These are phyloP conservation scores for Elaeagnus macrophylla DNA, from an alignment of 306 rosid genomes.

Conservation along the genomic window DNA sequence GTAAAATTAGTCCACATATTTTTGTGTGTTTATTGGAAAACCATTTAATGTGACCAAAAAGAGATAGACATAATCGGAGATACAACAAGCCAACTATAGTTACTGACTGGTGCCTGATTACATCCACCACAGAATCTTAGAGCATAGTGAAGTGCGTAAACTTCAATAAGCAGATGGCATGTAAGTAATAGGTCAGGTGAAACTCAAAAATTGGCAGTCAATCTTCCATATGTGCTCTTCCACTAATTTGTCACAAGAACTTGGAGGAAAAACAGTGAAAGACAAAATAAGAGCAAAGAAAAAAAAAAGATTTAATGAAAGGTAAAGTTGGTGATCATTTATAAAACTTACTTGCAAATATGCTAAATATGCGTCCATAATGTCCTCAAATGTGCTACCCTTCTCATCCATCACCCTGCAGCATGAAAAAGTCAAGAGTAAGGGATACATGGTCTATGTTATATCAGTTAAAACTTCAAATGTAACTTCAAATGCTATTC, in stretches of 20 bases:
- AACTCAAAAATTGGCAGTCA: neutral
- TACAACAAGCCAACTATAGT: neutral
- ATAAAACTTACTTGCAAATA: conserved; percentile 77
- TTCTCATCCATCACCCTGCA: conserved; percentile 46
- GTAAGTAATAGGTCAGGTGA: neutral
- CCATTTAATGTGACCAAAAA: neutral
- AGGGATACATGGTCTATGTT: conserved; percentile 1
- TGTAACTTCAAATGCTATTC: neutral
- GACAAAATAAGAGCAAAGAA: conserved; percentile 6
- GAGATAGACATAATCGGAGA: neutral
- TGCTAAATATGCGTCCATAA: conserved; percentile 83
- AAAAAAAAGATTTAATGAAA: neutral
- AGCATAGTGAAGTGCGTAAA: neutral
- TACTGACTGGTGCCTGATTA: neutral
- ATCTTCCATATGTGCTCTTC: neutral
- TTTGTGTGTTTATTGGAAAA: neutral
- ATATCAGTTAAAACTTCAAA: conserved; percentile 3
- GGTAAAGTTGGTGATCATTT: conserved; percentile 1
- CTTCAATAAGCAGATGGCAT: neutral
- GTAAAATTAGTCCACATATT: neutral
- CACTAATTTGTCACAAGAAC: conserved; percentile 3
- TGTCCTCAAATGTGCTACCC: conserved; percentile 61
- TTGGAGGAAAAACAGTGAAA: conserved; percentile 1
- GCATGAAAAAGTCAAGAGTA: conserved; percentile 18
- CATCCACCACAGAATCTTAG: neutral